Conservation (phyloP, 331 rosid genomes). For the Quercus tomentella region DNA sequence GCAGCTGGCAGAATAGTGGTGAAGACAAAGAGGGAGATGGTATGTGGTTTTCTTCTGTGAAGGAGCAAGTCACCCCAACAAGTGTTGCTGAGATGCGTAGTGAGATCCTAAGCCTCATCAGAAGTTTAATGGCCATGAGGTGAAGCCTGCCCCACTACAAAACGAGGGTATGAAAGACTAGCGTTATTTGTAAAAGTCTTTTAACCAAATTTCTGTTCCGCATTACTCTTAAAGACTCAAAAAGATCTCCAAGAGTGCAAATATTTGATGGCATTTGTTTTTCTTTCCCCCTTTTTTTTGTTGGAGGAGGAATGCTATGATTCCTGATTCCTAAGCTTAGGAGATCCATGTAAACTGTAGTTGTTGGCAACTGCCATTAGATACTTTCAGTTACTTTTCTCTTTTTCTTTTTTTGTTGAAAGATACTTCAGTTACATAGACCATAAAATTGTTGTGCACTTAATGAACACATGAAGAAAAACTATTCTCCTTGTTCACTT, state of each 20-base stretch:
- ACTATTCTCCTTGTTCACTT: no score
- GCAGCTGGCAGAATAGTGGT: slow-evolving; percentile 47
- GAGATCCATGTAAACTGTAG: not conserved
- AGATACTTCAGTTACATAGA: no score
- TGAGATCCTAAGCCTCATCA: slow-evolving; percentile 52
- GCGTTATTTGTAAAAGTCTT: not conserved
- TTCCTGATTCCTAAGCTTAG: not conserved
- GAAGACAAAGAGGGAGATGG: slow-evolving; percentile 21
- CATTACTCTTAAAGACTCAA: not conserved
- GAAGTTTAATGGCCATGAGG: slow-evolving; percentile 55
- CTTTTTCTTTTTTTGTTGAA: no score
- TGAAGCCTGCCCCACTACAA: not conserved
- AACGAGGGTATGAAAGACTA: not conserved
- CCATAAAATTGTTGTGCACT: no score
- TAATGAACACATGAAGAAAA: no score
- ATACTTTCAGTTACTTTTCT: not conserved
- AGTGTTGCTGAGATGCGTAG: slow-evolving; percentile 53
- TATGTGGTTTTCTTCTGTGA: slow-evolving; percentile 57
- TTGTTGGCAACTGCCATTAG: not conserved
- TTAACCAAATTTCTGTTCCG: slow-evolving; percentile 1
- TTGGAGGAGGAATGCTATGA: not conserved
- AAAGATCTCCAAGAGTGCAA: not conserved
- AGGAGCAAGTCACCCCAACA: slow-evolving; percentile 57
- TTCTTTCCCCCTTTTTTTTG: no score
- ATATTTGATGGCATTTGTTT: not conserved